phyloP scores from a whole-genome alignment of 2,329 filamentous ascomycete genomes.

The Fusarium pininemorale region DNA sequence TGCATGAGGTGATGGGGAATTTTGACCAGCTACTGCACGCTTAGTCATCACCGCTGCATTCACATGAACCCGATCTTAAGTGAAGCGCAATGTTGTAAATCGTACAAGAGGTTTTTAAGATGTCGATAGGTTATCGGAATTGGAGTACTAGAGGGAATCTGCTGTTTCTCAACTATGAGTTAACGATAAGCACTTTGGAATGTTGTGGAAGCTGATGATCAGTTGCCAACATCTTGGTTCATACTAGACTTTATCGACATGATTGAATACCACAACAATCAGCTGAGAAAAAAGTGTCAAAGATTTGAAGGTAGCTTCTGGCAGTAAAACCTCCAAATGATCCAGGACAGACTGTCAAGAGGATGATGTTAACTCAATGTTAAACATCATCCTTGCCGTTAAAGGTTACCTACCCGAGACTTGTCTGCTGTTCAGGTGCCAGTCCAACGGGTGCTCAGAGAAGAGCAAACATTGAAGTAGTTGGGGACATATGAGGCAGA shows the following conservation, averaged over 20 bases:
- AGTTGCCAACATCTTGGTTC: fast-evolving
- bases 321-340: fast-evolving
- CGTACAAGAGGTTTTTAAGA: neutral
- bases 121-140: fast-evolving
- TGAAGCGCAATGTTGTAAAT: neutral
- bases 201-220: neutral
- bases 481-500: neutral
- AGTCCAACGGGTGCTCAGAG: neutral
- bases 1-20: conserved; percentile 16
- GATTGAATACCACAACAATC: neutral
- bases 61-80: neutral
- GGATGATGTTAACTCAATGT: neutral
- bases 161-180: too few species aligned
- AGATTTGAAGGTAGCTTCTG: neutral
- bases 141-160: fast-evolving
- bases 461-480: neutral
- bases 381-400: neutral
- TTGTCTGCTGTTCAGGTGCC: too few species aligned
- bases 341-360: too few species aligned
- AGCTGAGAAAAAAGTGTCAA: fast-evolving
- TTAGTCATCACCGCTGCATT: conserved; percentile 24
- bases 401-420: neutral
- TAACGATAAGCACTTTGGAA: neutral
- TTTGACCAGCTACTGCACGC: conserved; percentile 12
- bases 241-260: fast-evolving